Base-by-base conservation (phyloP, 805 yeast species). In the Wickerhamiella alocasiicola region DNA sequence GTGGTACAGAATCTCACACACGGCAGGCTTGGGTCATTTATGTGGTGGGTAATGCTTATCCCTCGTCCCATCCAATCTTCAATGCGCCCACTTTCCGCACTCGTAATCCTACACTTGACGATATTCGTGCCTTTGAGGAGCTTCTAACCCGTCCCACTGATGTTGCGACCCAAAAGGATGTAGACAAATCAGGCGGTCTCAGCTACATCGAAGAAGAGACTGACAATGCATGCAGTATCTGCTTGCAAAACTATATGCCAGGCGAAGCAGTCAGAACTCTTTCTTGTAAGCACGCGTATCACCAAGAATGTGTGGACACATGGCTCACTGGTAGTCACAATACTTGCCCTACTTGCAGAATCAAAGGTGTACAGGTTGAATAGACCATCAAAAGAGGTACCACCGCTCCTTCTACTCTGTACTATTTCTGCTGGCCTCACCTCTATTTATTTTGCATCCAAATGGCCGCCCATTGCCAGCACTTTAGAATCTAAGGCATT, bases 301-400 rank as follows among this genome's bases (percentile, higher is more conserved):
- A 76, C 53, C 56, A 57, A 36, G 66, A 59, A 1, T 75, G 81
- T 49, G 66, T 76, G 39, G 81, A 75, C 49, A 66, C 66, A 43
- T 74, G 80, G 79, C 57, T 74, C 9, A 45, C 63, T 19, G 64
- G 62, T 9, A 71, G 75, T 27, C 65, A 69, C 46, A 74, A 74
- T 47, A 66, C 68, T 15, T 74, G 80, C 53, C 80, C 80, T 6
- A 56, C 74, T 35, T 74, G 80, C 48, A 59, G 80, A 33, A 9
- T n/a, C n/a, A n/a, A n/a, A n/a, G n/a, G 21, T 9, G 16, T n/a
- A 17, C 20, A 12, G 6, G n/a, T 13, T 23, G 9, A 23, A 7
- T 23, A 11, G 11, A 23, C 7, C 7, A 23, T 23, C 7, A 23
- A 23, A 23, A 23, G 26, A 23, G 26, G 7, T 11, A 11, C 26